A percentile compares a stretch with the other conserved stretches of the same genome.
phyloP scores from a whole-genome alignment of 495 filamentous ascomycete genomes.

The Penicillium maclennaniae region DNA sequence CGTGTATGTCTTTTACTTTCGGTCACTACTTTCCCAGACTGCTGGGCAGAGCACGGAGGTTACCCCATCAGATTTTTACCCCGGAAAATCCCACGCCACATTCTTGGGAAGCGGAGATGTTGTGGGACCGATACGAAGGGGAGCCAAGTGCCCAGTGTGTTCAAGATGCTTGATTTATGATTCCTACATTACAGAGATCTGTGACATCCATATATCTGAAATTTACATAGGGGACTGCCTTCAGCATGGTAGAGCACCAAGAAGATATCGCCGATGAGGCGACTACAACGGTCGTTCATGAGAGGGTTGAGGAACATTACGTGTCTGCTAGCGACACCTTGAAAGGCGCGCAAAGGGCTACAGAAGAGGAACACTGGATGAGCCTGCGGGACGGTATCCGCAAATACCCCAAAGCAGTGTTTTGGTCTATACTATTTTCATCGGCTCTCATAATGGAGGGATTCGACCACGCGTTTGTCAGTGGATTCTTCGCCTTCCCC shows the following conservation, averaged over 20 bases:
- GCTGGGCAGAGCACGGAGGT: not conserved
- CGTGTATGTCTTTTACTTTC: not conserved
- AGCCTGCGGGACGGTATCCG: conserved; percentile 11
- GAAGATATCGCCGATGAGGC: conserved; percentile 12
- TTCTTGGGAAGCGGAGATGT: conserved; percentile 10
- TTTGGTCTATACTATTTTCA: conserved; percentile 41
- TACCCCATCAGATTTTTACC: conserved; percentile 3
- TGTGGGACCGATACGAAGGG: not conserved
- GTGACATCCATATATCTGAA: too few relatives aligned
- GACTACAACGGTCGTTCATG: conserved; percentile 8
- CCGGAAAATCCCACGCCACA: not conserved
- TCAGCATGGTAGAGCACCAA: conserved; percentile 15
- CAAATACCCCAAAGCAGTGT: conserved; percentile 44
- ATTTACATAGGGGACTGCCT: too few relatives aligned
- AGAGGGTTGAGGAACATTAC: conserved; percentile 13
- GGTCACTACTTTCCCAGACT: conserved; percentile 3
- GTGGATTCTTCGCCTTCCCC: conserved; percentile 30
- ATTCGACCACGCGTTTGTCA: conserved; percentile 42
- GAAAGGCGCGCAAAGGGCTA: conserved; percentile 13
- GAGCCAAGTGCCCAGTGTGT: not conserved
- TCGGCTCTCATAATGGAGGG: conserved; percentile 47
- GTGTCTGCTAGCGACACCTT: conserved; percentile 4
- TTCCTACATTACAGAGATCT: not conserved
- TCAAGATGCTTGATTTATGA: not conserved
- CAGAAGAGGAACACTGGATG: conserved; percentile 34